Evolutionary conservation across 2,329 filamentous ascomycete species (phyloP), one percentile per base, ranked within the genome.

Genomic region (Penicillium rolfsii): DNA sequence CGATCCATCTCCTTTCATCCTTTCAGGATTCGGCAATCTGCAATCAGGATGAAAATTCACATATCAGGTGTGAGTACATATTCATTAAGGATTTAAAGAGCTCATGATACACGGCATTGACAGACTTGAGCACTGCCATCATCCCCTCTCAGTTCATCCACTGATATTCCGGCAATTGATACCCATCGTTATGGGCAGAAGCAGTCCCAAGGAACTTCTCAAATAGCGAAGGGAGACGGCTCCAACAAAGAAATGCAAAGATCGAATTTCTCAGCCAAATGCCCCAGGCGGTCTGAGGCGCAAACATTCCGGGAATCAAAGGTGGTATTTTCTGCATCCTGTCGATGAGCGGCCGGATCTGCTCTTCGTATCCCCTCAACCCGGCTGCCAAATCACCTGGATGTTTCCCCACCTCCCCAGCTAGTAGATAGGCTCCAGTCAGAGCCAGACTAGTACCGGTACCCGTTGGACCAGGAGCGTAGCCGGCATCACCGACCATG

Each of bases 361-460:
- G 63, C 64, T 73, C 66, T 61, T 79, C 76, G 55, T 80, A 80
- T 2, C 66, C 71, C 43, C 43, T 58, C 4, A 79, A 67, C 9
- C 68, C 78, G 16, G 70, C 74, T 16, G 60, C 68, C 16, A 80
- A 33, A 64, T 79, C 69, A 59, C 64, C 65, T 16, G 56, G 46
- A 43, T 74, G 66, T 45, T 63, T 72, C 4, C 58, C 52, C 16
- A 78, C 61, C 55, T 77, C 84, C 1, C 85, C 85, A 0, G 84
- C 85, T 3, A 87, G 74, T 1, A 85, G 70, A 65, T 87, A 87
- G 0, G 83, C 82, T 0, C 74, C 76, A 12, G 70, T 60, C 7
- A 78, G 58, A 2, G 73, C 76, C 19, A 74, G 65, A 43, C 61
- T 73, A 0, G 76, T 77, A 0, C 75, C 76, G 1, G 63, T 58